Base-by-base conservation (phyloP, 495 filamentous ascomycete genomes). In the Choiromyces venosus region DNA sequence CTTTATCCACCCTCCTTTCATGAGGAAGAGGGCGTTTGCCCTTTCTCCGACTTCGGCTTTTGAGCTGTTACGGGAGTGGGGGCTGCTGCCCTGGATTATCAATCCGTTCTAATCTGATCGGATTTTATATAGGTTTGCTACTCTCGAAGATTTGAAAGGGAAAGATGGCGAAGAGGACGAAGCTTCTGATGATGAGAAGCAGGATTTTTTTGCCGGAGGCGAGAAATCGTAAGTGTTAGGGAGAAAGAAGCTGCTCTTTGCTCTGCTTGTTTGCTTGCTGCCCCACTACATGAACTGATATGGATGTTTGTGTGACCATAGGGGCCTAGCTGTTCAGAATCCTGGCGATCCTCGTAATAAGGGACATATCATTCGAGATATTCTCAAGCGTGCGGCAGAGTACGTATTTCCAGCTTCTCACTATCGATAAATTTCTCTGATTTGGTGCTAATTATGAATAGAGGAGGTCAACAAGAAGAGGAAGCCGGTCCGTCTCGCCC, bases 161-260 rank as follows among this genome's bases (percentile, higher is more conserved):
- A 83, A 87, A 69, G 84, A 84, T 10, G 84, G 88, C 66, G 85
- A 86, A 37, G 85, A 89, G 69, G 87, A 87, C 21, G 88, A 88
- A 3, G 86, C 90, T 61, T 88, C 89, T 40, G 87, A 87, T 7
- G 84, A 89, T 36, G 85, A 86, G 42, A 88, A 90, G 9, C 88
- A 92, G 71, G 92, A 97, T 81, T 87, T 97, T 67, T 99, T 96
- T 82, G 91, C 95, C 10, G 95, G 95, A 68, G 95, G 95, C 65
- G 95, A 97, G 85, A 99, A 99, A 84, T 97, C 94, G 35, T 81
- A 76, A 71, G 79, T 61, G 52, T 74, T 66, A 18, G 37, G 25
- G 16, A 37, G 36, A 38, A 37, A 21, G 33, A 36, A 69, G 37
- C 36, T 42, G 10, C 21, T 35, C 18, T 19, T 12, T 69, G 10